Percentiles rank a stretch among this genome's conserved stretches.
Evolutionary conservation across 805 yeast species (phyloP).

Genomic region (Gaillardinia entomophila): DNA sequence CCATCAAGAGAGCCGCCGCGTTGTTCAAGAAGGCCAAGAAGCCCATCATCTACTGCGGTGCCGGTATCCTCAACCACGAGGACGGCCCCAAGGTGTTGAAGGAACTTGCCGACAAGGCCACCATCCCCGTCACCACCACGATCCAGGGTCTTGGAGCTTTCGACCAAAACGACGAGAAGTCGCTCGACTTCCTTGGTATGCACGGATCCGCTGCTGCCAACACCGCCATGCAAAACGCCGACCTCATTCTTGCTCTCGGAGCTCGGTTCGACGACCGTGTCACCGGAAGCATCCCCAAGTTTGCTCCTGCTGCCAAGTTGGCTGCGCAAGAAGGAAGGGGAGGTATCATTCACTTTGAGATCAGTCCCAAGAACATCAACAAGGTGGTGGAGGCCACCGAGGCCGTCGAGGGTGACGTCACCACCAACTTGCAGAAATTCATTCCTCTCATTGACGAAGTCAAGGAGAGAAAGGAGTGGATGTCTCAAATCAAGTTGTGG

Average conservation of each 20-base stretch:
- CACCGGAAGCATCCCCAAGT: constrained; percentile 76
- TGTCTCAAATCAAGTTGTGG: constrained; percentile 70
- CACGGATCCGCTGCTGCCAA: constrained; percentile 96
- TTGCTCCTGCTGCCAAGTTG: constrained; percentile 88
- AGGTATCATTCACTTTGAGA: constrained; percentile 95
- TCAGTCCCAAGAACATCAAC: constrained; percentile 93
- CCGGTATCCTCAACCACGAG: constrained; percentile 74
- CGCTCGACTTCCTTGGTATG: constrained; percentile 97
- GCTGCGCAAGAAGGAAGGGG: constrained; percentile 89
- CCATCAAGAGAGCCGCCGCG: constrained; percentile 70
- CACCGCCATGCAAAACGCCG: constrained; percentile 89
- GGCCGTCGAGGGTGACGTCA: constrained; percentile 95
- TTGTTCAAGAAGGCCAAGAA: constrained; percentile 77
- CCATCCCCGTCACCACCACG: constrained; percentile 94
- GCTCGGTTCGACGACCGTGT: constrained; percentile 99
- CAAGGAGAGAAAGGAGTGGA: constrained; percentile 73
- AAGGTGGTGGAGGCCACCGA: constrained; percentile 95
- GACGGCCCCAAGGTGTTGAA: constrained; percentile 76
- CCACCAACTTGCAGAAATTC: constrained; percentile 66
- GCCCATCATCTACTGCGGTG: constrained; percentile 89
- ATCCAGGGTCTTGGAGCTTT: constrained; percentile 91
- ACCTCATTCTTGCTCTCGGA: constrained; percentile 88
- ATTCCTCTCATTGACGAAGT: constrained; percentile 66
- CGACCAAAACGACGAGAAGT: constrained; percentile 86
- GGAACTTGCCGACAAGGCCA: constrained; percentile 84